Evolutionary conservation across 495 filamentous ascomycete genomes (phyloP), one percentile per base, ranked within the genome.

Genomic region (Xylaria venustula): DNA sequence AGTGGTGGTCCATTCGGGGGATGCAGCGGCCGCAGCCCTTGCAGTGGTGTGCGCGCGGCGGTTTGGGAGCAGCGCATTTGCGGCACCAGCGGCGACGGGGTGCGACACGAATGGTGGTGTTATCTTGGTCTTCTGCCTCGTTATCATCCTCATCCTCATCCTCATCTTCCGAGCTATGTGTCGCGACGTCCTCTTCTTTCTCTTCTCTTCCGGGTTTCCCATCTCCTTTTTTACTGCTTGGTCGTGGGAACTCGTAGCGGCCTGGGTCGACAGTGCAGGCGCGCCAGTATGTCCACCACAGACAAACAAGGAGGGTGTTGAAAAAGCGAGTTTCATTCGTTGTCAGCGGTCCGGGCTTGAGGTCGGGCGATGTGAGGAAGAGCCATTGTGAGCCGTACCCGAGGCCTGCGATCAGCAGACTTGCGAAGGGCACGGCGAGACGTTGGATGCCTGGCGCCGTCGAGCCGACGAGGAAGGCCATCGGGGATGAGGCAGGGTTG

Each of bases 1-100:
- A 98, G 76, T 98, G 94, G 74, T 98, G 94, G 78, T 98, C 94
- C 95, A 98, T 98, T 71, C 90, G 92, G 1, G 92, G 90, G 60
- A 98, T 88, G 74, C 94, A 98, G 84, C 89, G 87, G 66, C 81
- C 79, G 75, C 94, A 98, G 48, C 83, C 85, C 64, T 88, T 89
- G 79, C 94, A 98, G 77, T 98, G 94, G 77, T 98, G 95, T 41
- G 92, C 84, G 51, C 94, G 81, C 7, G 90, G 90, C 9, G 95
- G 91, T 66, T 98, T 98, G 17, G 82, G 84, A 12, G 86, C 84
- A 47, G 87, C 77, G 70, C 94, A 98, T 74, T 90, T 96, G 67
- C 86, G 87, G 73, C 94, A 98, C 91, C 91, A 97, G 34, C 79
- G 71, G 23, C 52, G 41, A 45, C 60, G 30, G 52, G 23, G 4